Evolutionary conservation across 345 rosid genomes (phyloP).

Genomic region (Gossypium longicalyx): DNA sequence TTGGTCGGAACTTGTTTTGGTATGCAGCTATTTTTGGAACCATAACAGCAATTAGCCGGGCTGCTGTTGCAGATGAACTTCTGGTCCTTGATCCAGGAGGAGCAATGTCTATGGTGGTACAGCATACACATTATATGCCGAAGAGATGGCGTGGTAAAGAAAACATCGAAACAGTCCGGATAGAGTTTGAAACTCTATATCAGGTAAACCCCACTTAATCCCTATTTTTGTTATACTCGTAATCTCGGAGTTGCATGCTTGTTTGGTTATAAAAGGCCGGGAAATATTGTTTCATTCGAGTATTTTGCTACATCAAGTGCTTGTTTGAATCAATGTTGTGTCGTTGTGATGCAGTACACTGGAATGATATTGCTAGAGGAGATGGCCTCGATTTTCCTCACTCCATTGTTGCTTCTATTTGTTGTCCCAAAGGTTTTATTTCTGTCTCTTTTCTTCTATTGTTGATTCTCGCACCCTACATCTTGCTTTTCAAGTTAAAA

Average conservation of each 20-base stretch:
- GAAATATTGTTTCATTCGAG: too few species aligned
- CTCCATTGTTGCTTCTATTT: conserved; percentile 83
- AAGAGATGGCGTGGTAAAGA: conserved; percentile 95
- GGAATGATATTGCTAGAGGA: conserved; percentile 97
- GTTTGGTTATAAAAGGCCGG: background rate
- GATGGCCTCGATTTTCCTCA: conserved; percentile 94
- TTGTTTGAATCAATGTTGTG: background rate
- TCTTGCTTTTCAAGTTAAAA: conserved; percentile 14
- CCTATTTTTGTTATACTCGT: background rate
- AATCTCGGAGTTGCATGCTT: background rate
- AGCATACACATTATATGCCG: conserved; percentile 93
- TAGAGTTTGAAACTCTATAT: conserved; percentile 85
- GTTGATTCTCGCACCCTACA: background rate
- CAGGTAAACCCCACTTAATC: conserved; percentile 50
- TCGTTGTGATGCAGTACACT: conserved; percentile 63
- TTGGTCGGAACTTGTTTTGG: conserved; percentile 96
- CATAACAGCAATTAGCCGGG: conserved; percentile 93
- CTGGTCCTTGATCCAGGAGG: conserved; percentile 90
- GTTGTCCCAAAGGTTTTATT: conserved; percentile 73
- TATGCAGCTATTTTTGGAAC: conserved; percentile 98
- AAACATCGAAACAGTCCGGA: conserved; percentile 65
- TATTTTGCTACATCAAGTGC: too few species aligned
- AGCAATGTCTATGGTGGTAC: conserved; percentile 81
- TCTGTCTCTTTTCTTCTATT: background rate
- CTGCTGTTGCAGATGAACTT: conserved; percentile 78